These are phyloP conservation scores for Drechslerella coelobrocha DNA, from an alignment of 2,329 filamentous ascomycete species.

Conservation along the genomic window DNA sequence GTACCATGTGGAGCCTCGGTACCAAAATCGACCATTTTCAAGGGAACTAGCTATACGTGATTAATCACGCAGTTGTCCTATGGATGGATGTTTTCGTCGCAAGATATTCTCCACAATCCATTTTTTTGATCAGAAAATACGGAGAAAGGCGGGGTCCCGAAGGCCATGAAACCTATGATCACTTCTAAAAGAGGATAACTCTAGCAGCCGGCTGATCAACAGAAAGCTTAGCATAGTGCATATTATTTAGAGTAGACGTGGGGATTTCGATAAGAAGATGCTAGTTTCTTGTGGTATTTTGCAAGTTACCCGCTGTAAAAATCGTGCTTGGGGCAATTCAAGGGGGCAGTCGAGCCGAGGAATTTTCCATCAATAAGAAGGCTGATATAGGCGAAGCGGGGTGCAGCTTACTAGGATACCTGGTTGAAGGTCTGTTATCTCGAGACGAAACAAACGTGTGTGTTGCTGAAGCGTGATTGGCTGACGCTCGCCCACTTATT, in stretches of 20 bases:
- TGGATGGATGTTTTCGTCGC: slow-evolving; percentile 1
- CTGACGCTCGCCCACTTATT: too few relatives aligned
- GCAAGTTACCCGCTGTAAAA: slow-evolving; percentile 10
- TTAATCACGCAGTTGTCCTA: slow-evolving; percentile 8
- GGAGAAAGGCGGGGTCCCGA: too few relatives aligned
- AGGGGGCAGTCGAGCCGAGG: slow-evolving; percentile 7
- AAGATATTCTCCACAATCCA: background rate
- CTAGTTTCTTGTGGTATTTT: slow-evolving; percentile 31
- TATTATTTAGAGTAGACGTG: slow-evolving; percentile 2
- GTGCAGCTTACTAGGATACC: slow-evolving; percentile 11
- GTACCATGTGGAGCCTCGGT: slow-evolving; percentile 3
- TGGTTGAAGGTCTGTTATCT: slow-evolving; percentile 15
- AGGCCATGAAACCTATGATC: too few relatives aligned
- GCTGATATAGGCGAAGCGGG: slow-evolving; percentile 6
- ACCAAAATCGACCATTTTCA: slow-evolving; percentile 1
- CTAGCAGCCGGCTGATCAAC: slow-evolving; percentile 22
- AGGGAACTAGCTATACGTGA: slow-evolving; percentile 1
- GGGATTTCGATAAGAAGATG: slow-evolving; percentile 11
- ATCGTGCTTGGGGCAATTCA: too few relatives aligned
- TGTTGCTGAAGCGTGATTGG: too few relatives aligned
- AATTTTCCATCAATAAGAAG: slow-evolving; percentile 48
- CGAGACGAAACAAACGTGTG: slow-evolving; percentile 23
- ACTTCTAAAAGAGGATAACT: slow-evolving; percentile 24
- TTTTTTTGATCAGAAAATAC: background rate
- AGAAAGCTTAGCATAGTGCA: slow-evolving; percentile 8